Conservation (phyloP, 75 land plant genomes). For the Sequoia sempervirens region DNA sequence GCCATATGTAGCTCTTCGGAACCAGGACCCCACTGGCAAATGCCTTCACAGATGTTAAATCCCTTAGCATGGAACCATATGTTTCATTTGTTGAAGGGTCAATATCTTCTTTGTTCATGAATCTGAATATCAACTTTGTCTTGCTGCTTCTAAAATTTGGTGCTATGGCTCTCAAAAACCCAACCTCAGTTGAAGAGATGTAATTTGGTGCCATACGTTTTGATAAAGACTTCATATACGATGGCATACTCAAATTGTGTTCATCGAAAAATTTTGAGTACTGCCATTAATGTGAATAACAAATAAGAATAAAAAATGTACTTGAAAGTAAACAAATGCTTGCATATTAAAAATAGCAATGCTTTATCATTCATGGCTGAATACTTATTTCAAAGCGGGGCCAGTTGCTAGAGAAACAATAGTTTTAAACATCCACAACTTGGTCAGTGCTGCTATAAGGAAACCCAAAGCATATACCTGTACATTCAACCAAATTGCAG, state of each 20-base stretch:
- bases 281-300: too few species aligned
- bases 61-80: slow-evolving; percentile 54
- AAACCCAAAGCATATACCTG: slow-evolving; percentile 13
- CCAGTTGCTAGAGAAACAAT: background rate
- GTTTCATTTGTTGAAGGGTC: slow-evolving; percentile 76
- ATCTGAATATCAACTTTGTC: slow-evolving; percentile 45
- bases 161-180: slow-evolving; percentile 46
- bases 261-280: too few species aligned
- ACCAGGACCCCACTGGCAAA: slow-evolving; percentile 83
- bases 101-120: slow-evolving; percentile 19
- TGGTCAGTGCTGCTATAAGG: background rate
- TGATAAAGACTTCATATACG: slow-evolving; percentile 25
- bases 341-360: background rate
- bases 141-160: slow-evolving; percentile 14
- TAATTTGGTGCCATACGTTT: slow-evolving; percentile 29
- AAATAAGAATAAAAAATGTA: too few species aligned
- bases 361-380: background rate
- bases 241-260: background rate
- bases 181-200: slow-evolving; percentile 83
- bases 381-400: background rate
- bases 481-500: slow-evolving; percentile 29
- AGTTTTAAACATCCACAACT: background rate
- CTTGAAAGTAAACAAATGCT: background rate
- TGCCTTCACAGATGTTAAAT: slow-evolving; percentile 69
- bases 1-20: slow-evolving; percentile 74